Evolutionary conservation across 371 early-diverging fungal species (phyloP).

Genomic region (Saksenaea vasiformis): DNA sequence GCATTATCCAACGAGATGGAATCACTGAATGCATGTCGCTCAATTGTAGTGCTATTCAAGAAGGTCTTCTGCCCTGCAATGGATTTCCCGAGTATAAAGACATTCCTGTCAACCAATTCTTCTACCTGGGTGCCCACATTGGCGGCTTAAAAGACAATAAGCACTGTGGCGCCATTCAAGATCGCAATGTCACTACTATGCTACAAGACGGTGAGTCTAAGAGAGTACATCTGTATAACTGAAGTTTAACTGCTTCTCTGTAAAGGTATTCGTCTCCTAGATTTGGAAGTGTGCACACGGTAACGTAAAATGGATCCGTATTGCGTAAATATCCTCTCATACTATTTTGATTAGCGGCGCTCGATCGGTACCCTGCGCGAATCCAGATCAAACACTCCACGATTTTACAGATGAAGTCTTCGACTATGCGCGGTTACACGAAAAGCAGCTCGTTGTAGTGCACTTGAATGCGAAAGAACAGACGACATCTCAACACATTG

Average conservation of each 20-base stretch:
- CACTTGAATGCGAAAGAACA: conserved; percentile 17
- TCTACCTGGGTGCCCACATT: conserved; percentile 37
- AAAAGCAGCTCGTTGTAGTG: conserved; percentile 34
- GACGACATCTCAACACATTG: conserved; percentile 20
- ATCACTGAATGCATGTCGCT: not conserved
- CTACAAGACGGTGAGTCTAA: conserved; percentile 22
- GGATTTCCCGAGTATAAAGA: conserved; percentile 33
- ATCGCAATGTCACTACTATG: conserved; percentile 21
- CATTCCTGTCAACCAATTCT: conserved; percentile 35
- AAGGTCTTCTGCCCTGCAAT: conserved; percentile 32
- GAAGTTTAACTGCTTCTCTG: not conserved
- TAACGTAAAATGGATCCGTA: conserved; percentile 5
- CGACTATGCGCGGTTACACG: conserved; percentile 19
- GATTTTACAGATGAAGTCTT: conserved; percentile 27
- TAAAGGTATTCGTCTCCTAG: conserved; percentile 19
- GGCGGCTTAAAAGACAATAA: conserved; percentile 11
- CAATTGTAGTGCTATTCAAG: not conserved
- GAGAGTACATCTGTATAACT: not conserved
- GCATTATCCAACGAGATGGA: not conserved
- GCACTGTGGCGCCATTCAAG: conserved; percentile 11
- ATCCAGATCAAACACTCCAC: conserved; percentile 10
- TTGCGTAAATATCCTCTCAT: not conserved
- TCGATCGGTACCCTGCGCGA: conserved; percentile 12
- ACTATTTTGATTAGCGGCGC: not conserved
- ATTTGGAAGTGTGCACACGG: conserved; percentile 15